phyloP scores from a whole-genome alignment of 352 stramenopile genomes.

The Phytophthora crassamura region DNA sequence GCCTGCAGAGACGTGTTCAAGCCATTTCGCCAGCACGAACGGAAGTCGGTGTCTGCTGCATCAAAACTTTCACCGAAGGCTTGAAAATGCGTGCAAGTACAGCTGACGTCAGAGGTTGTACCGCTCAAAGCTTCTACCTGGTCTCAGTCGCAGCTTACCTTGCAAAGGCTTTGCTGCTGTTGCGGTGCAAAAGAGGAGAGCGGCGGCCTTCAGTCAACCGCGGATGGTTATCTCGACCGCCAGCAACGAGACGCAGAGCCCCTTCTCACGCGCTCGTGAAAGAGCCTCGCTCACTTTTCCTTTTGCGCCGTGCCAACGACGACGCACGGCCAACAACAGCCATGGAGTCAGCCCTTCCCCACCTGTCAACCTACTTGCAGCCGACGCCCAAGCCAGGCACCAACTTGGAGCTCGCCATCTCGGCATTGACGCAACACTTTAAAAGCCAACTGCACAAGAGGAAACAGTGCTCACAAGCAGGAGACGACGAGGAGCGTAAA shows the following conservation, averaged over 20 bases:
- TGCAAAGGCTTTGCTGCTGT: constrained; percentile 3
- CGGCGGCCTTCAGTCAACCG: constrained; percentile 1
- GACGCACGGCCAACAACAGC: neutral
- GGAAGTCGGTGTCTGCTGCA: constrained; percentile 3
- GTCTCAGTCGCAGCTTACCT: neutral
- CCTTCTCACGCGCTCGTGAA: constrained; percentile 10
- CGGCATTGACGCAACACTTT: constrained; percentile 16
- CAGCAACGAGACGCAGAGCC: neutral
- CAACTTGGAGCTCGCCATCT: constrained; percentile 16
- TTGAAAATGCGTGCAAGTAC: too few relatives aligned
- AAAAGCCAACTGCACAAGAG: constrained; percentile 22
- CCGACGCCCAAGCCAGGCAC: neutral
- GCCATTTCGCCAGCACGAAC: constrained; percentile 1
- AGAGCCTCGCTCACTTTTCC: constrained; percentile 13
- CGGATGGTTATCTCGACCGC: constrained; percentile 3
- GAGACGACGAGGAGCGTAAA: neutral
- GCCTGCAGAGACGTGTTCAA: constrained; percentile 18
- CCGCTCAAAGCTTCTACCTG: too few relatives aligned
- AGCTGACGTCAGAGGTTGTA: too few relatives aligned
- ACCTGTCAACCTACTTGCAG: constrained; percentile 19
- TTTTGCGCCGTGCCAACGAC: constrained; percentile 1
- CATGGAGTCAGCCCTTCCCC: constrained; percentile 14
- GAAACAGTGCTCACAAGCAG: neutral
- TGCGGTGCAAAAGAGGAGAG: constrained; percentile 3
- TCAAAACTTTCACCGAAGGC: neutral